These are phyloP conservation scores for Ceratocystis cubensis DNA, from an alignment of 2,329 filamentous ascomycete genomes.

Conservation along the genomic window DNA sequence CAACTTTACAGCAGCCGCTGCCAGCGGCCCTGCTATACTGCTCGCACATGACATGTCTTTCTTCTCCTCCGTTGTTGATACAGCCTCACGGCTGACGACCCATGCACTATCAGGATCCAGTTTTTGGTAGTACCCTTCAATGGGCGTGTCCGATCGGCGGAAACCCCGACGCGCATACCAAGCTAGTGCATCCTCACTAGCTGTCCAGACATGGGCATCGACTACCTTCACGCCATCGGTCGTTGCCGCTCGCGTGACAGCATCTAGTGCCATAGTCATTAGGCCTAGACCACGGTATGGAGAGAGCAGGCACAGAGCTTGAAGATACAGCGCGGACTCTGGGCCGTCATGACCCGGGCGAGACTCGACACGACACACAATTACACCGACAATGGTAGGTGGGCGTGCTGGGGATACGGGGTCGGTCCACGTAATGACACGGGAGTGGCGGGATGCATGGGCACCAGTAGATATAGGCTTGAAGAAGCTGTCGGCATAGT, in stretches of 20 bases:
- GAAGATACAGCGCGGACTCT: constrained; percentile 47
- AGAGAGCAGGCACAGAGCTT: constrained; percentile 49
- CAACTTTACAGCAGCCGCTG: constrained; percentile 6
- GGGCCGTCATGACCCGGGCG: constrained; percentile 30
- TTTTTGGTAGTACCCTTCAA: constrained; percentile 49
- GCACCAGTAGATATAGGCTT: constrained; percentile 38
- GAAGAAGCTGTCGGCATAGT: constrained; percentile 54
- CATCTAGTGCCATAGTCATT: constrained; percentile 43
- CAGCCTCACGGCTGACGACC: constrained; percentile 40
- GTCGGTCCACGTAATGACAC: constrained; percentile 47
- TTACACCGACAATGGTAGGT: constrained; percentile 45
- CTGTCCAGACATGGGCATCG: constrained; percentile 57
- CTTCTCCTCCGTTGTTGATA: constrained; percentile 23
- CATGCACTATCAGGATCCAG: constrained; percentile 50
- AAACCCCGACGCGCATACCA: constrained; percentile 53
- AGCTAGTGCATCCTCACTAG: constrained; percentile 48
- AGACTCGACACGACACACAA: constrained; percentile 51
- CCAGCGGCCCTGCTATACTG: not conserved
- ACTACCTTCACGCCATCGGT: constrained; percentile 33
- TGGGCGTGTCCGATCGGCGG: constrained; percentile 33
- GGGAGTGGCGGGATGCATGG: constrained; percentile 43
- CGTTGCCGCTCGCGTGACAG: constrained; percentile 34
- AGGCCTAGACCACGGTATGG: constrained; percentile 51
- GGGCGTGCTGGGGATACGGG: constrained; percentile 23
- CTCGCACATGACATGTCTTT: constrained; percentile 19